phyloP scores from a whole-genome alignment of 2,329 filamentous ascomycete species.

The Zymoseptoria tritici region DNA sequence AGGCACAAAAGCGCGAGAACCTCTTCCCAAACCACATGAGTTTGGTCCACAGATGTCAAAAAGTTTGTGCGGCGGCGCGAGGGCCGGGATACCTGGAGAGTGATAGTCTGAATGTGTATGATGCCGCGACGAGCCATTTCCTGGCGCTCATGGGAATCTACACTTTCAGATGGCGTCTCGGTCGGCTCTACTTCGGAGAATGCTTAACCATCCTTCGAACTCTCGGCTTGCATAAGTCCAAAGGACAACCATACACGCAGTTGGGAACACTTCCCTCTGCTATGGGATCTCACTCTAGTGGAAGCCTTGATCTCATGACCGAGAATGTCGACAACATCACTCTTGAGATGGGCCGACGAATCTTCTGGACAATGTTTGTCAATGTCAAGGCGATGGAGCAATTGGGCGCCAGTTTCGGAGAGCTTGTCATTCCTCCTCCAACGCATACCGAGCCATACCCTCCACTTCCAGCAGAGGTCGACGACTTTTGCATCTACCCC shows the following conservation, averaged over 20 bases:
- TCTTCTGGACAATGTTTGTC: conserved; percentile 79
- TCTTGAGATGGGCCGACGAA: conserved; percentile 48
- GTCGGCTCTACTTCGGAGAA: conserved; percentile 65
- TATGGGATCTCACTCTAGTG: conserved; percentile 31
- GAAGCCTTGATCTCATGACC: conserved; percentile 28
- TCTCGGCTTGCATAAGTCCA: conserved; percentile 55
- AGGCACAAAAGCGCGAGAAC: conserved; percentile 55
- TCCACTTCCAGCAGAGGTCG: conserved; percentile 70
- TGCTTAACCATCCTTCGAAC: conserved; percentile 61
- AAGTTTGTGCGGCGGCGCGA: conserved; percentile 60
- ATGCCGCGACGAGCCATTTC: conserved; percentile 70
- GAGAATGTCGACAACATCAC: conserved; percentile 41
- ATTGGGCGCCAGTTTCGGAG: conserved; percentile 62
- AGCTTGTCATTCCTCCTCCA: conserved; percentile 67
- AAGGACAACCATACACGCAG: conserved; percentile 37
- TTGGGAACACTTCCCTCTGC: conserved; percentile 31
- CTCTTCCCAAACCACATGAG: conserved; percentile 62
- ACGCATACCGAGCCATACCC: conserved; percentile 71
- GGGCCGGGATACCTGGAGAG: conserved; percentile 51
- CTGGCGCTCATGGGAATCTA: conserved; percentile 60
- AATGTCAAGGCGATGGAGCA: conserved; percentile 67
- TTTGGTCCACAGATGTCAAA: conserved; percentile 63
- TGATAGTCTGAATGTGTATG: conserved; percentile 49
- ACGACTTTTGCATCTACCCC: conserved; percentile 72
- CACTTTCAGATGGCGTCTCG: conserved; percentile 59